phyloP scores from a whole-genome alignment of 2,329 filamentous ascomycete genomes.

The Calonectria hongkongensis region DNA sequence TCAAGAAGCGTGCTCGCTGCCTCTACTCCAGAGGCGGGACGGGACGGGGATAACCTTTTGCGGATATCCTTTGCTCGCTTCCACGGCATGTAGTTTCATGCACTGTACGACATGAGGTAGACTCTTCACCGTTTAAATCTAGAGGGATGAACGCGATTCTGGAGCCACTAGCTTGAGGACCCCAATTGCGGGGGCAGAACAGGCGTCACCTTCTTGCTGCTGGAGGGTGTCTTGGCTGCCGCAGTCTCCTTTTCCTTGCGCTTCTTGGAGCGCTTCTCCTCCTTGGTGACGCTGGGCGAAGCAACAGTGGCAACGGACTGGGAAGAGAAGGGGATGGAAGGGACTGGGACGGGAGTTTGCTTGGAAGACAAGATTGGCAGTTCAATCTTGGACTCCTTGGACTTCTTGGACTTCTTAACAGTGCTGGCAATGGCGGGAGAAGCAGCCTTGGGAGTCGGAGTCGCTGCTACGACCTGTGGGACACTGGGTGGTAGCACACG shows the following conservation, averaged over 20 bases:
- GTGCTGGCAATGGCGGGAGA: constrained; percentile 1
- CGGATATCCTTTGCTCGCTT: constrained; percentile 23
- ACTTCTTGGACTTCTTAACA: constrained; percentile 51
- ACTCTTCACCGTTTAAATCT: constrained; percentile 17
- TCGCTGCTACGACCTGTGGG: constrained; percentile 53
- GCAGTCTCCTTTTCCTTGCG: constrained; percentile 54
- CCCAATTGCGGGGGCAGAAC: constrained; percentile 52
- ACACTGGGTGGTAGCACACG: constrained; percentile 58
- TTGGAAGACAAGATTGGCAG: constrained; percentile 42
- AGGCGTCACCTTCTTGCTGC: constrained; percentile 52
- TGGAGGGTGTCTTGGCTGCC: constrained; percentile 44
- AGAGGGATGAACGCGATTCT: constrained; percentile 24
- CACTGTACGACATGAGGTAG: neutral
- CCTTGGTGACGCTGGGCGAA: constrained; percentile 52
- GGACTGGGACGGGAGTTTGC: constrained; percentile 59
- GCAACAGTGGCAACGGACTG: constrained; percentile 50
- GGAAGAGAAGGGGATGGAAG: constrained; percentile 59
- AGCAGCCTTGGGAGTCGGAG: constrained; percentile 44
- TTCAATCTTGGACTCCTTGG: constrained; percentile 51
- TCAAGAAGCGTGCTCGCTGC: constrained; percentile 26
- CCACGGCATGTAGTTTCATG: neutral
- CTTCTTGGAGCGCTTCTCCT: constrained; percentile 57
- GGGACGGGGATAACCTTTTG: neutral
- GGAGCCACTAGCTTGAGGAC: constrained; percentile 47
- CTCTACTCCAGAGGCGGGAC: neutral